Conservation (phyloP, 2,329 filamentous ascomycete genomes). For the Cercospora sp. region DNA sequence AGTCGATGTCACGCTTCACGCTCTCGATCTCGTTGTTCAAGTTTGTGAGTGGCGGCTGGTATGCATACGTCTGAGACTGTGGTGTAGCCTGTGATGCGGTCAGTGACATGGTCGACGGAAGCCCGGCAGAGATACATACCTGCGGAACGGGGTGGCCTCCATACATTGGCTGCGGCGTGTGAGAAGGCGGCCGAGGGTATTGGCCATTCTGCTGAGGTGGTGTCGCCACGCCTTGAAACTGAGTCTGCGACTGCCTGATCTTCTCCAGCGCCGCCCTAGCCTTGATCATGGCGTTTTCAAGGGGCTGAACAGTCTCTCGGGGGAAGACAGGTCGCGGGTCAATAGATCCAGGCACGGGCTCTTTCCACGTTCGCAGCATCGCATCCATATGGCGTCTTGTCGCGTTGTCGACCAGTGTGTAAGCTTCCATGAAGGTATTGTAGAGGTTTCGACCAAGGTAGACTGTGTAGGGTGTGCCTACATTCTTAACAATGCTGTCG, state of each 20-base stretch:
- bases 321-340: constrained; percentile 92
- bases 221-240: constrained; percentile 72
- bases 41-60: constrained; percentile 19
- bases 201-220: constrained; percentile 59
- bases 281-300: constrained; percentile 92
- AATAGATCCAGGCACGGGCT: constrained; percentile 89
- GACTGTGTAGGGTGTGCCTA: constrained; percentile 93
- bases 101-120: not conserved
- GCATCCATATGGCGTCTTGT: constrained; percentile 92
- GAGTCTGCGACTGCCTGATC: constrained; percentile 54
- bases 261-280: constrained; percentile 65
- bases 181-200: constrained; percentile 40
- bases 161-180: constrained; percentile 38
- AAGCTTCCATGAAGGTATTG: constrained; percentile 94
- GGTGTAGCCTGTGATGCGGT: constrained; percentile 28
- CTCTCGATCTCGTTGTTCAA: constrained; percentile 51
- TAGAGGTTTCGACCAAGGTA: constrained; percentile 92
- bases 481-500: constrained; percentile 98
- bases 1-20: constrained; percentile 79
- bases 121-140: constrained; percentile 29
- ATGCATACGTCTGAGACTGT: constrained; percentile 24
- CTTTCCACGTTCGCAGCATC: constrained; percentile 97
- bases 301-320: constrained; percentile 79
- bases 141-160: constrained; percentile 40
- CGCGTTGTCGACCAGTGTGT: constrained; percentile 78